Conservation (phyloP, 2,329 filamentous ascomycete species). For the Falciphora oryzae region DNA sequence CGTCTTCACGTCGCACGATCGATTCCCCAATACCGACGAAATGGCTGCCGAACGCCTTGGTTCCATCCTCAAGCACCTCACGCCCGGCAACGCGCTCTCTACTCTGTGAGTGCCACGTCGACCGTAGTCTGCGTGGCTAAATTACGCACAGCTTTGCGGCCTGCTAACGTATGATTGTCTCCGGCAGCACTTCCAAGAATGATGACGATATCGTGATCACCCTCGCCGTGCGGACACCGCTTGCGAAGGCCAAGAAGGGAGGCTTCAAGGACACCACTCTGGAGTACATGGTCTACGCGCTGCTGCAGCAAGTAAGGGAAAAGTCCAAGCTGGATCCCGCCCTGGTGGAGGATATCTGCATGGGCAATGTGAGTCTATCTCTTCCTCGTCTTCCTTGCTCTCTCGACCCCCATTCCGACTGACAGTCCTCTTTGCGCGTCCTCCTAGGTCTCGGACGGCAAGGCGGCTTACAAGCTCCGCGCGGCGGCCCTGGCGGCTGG, state of each 20-base stretch:
- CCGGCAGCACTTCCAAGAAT: constrained; percentile 75
- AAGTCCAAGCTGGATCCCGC: constrained; percentile 73
- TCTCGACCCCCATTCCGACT: constrained; percentile 13
- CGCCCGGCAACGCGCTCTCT: constrained; percentile 65
- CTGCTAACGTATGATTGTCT: constrained; percentile 9
- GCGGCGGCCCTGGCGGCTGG: constrained; percentile 34
- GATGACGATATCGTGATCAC: constrained; percentile 97
- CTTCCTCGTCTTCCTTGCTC: background rate
- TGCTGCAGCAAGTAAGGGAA: constrained; percentile 69
- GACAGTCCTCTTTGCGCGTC: constrained; percentile 2
- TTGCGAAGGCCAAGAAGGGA: constrained; percentile 84
- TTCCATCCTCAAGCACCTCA: constrained; percentile 81
- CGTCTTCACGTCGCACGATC: background rate
- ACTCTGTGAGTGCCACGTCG: constrained; percentile 59
- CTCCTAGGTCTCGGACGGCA: constrained; percentile 67
- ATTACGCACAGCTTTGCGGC: too few relatives aligned
- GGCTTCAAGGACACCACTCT: constrained; percentile 91
- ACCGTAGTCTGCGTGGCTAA: background rate
- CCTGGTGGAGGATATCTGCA: constrained; percentile 81
- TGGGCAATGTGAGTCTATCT: constrained; percentile 69
- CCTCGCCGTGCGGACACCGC: constrained; percentile 79
- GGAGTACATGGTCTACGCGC: constrained; percentile 78
- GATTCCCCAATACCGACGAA: constrained; percentile 21
- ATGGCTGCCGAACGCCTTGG: constrained; percentile 85
- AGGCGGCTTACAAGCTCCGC: constrained; percentile 86